Conservation (phyloP, 2,329 filamentous ascomycete genomes). For the Aspergillus costaricaensis region DNA sequence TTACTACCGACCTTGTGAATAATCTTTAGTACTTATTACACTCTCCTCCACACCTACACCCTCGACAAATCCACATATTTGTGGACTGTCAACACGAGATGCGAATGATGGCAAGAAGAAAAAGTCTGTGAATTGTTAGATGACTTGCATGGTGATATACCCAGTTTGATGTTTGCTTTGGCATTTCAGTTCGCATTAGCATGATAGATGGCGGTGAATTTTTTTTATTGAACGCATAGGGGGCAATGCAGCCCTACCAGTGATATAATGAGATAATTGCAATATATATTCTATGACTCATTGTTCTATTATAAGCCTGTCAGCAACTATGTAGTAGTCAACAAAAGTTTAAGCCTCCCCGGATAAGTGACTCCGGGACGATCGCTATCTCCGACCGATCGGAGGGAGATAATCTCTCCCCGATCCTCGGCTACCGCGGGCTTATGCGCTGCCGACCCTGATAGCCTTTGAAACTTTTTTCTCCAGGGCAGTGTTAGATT, state of each 20-base stretch:
- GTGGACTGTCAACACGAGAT: conserved; percentile 13
- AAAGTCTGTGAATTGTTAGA: conserved; percentile 11
- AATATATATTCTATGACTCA: neutral
- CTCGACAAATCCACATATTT: conserved; percentile 4
- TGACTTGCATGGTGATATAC: conserved; percentile 23
- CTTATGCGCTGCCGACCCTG: conserved; percentile 1
- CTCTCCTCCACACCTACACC: neutral
- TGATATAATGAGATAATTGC: neutral
- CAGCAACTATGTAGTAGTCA: too few relatives aligned
- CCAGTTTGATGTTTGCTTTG: conserved; percentile 16
- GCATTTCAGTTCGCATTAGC: conserved; percentile 6
- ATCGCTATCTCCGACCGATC: neutral
- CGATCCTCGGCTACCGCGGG: neutral
- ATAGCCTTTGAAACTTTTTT: neutral
- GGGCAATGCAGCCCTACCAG: neutral
- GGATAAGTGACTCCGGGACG: neutral
- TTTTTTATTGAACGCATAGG: neutral
- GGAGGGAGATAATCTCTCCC: neutral
- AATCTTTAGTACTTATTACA: conserved; percentile 23
- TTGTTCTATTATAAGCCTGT: too few relatives aligned
- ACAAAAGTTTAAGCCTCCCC: neutral
- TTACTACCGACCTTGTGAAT: conserved; percentile 15
- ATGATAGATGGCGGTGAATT: conserved; percentile 16
- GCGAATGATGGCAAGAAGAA: conserved; percentile 14
- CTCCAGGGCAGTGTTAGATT: neutral